Conservation (phyloP, 1,284 basidiomycete genomes). For the Hortiboletus rubellus region DNA sequence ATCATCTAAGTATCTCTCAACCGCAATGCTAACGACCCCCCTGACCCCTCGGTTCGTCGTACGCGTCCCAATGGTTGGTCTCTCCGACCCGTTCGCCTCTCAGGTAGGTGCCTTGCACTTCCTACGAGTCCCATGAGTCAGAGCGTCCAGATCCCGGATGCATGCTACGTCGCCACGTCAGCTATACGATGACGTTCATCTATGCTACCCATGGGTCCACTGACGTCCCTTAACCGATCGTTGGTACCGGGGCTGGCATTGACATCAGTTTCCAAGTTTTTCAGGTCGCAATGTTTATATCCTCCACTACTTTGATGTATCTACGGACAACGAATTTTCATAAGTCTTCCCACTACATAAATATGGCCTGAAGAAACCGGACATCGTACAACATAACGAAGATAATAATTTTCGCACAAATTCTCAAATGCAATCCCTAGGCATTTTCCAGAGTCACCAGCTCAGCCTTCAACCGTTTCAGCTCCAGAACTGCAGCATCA, state of each 20-base stretch:
- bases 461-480: constrained; percentile 53
- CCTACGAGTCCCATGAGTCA: not conserved
- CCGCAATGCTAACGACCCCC: no score
- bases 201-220: not conserved
- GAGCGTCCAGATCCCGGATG: not conserved
- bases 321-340: not conserved
- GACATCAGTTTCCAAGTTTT: not conserved
- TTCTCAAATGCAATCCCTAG: constrained; percentile 2
- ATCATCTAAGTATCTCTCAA: not conserved
- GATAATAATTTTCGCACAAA: not conserved
- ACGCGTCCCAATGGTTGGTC: no score
- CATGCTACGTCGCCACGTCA: not conserved
- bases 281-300: not conserved
- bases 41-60: no score
- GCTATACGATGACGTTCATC: not conserved
- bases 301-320: not conserved
- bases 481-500: constrained; percentile 50
- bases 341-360: not conserved
- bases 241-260: not conserved
- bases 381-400: not conserved
- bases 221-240: not conserved
- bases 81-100: no score
- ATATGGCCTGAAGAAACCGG: not conserved
- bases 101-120: not conserved
- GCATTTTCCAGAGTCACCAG: constrained; percentile 34